These are phyloP conservation scores for Zygotorulaspora florentina DNA, from an alignment of 805 yeast species.

Conservation along the genomic window DNA sequence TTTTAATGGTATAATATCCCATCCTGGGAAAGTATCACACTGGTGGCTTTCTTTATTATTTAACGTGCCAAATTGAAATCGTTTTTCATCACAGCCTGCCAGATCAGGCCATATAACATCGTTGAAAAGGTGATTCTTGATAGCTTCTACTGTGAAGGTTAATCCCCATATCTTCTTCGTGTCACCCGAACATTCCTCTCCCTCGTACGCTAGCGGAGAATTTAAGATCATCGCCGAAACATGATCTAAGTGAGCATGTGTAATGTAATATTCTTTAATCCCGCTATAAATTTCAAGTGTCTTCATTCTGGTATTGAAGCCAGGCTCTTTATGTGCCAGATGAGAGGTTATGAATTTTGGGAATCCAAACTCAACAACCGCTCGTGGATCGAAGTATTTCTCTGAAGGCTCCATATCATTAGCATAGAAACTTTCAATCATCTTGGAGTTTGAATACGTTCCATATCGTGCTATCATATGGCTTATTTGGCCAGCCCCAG, in stretches of 20 bases:
- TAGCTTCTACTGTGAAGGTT: conserved; percentile 45
- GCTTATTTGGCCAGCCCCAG: conserved; percentile 56
- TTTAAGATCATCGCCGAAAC: conserved; percentile 64
- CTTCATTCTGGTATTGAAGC: conserved; percentile 24
- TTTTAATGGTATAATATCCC: conserved; percentile 36
- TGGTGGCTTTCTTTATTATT: conserved; percentile 8
- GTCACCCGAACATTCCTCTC: conserved; percentile 27
- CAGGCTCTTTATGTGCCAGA: conserved; percentile 11
- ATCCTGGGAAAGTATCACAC: conserved; percentile 22
- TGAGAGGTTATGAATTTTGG: conserved; percentile 11
- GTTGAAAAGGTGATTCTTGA: conserved; percentile 61
- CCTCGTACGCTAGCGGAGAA: conserved; percentile 45
- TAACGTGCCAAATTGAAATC: conserved; percentile 16
- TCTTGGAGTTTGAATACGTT: conserved; percentile 1
- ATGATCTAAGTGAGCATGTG: conserved; percentile 88
- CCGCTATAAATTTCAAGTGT: conserved; percentile 36
- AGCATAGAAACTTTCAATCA: conserved; percentile 22
- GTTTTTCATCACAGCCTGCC: conserved; percentile 26
- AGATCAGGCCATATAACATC: conserved; percentile 77
- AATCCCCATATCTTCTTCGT: conserved; percentile 53
- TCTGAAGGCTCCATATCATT: conserved; percentile 21
- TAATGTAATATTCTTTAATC: conserved; percentile 48
- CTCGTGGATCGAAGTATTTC: conserved; percentile 14
- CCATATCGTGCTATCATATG: conserved; percentile 34
- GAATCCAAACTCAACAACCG: conserved; percentile 17